Conservation (phyloP, 2,329 filamentous ascomycete species). For the Botryosphaeria dothidea region DNA sequence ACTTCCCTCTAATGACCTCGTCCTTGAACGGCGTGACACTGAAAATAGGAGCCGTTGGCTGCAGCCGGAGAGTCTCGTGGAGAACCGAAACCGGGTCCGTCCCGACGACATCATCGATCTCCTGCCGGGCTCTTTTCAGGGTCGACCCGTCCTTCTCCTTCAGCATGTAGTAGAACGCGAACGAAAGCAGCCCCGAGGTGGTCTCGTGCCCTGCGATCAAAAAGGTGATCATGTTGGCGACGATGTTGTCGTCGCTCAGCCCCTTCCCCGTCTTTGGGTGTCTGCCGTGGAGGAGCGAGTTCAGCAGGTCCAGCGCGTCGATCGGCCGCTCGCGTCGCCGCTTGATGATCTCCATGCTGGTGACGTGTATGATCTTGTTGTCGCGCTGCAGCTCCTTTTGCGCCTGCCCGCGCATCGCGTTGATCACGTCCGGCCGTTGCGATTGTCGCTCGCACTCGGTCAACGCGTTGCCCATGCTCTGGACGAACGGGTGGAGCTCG, state of each 20-base stretch:
- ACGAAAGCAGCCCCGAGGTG: conserved; percentile 66
- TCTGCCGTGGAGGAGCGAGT: conserved; percentile 67
- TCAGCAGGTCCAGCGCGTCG: conserved; percentile 66
- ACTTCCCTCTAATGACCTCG: too few relatives aligned
- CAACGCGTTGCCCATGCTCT: conserved; percentile 67
- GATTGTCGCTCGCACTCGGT: conserved; percentile 56
- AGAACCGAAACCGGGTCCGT: too few relatives aligned
- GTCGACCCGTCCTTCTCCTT: conserved; percentile 51
- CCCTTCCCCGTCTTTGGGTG: conserved; percentile 51
- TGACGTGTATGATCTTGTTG: too few relatives aligned
- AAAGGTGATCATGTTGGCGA: conserved; percentile 21
- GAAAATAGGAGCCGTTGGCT: conserved; percentile 49
- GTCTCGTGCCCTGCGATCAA: conserved; percentile 35
- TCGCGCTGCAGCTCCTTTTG: conserved; percentile 60
- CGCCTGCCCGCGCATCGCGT: conserved; percentile 30
- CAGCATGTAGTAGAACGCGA: conserved; percentile 65
- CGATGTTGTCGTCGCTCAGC: conserved; percentile 2
- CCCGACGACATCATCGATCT: neutral
- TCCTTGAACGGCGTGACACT: too few relatives aligned
- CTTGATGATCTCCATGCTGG: conserved; percentile 51
- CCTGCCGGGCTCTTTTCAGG: conserved; percentile 8
- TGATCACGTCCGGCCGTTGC: conserved; percentile 43
- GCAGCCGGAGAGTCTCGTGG: conserved; percentile 50
- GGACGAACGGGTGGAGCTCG: conserved; percentile 68
- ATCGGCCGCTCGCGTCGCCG: conserved; percentile 53